Evolutionary conservation across 495 filamentous ascomycete genomes (phyloP), one percentile per base, ranked within the genome.

Genomic region (Penicillium angulare): DNA sequence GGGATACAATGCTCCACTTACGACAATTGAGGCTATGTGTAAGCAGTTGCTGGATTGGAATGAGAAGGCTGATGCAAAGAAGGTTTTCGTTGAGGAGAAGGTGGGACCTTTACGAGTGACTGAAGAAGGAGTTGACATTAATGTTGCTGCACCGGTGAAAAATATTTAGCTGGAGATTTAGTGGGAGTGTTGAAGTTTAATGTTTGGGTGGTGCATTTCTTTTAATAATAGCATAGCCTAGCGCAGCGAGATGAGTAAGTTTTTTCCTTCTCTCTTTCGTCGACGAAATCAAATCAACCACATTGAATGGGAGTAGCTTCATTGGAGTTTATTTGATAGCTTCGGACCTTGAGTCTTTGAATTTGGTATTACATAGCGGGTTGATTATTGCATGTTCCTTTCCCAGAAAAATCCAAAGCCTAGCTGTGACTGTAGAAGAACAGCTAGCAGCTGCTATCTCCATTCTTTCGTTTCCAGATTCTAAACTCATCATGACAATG

Each of bases 11-110:
- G 67, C 77, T 1, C 69, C 79, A 0, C 27, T 83, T 17, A 79
- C 71, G 0, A 82, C 78, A 7, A 51, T 82, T 7, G 73, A 82
- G 5, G 80, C 79, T 3, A 76, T 83, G 75, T 67, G 66, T 41
- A 71, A 74, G 54, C 67, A 83, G 51, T 45, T 84, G 12, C 53
- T 78, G 3, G 74, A 80, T 42, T 82, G 79, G 77, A 80, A 81
- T 60, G 48, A 46, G 1, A 45, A 52, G 43, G 63, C 58, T 16
- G 53, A 52, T 33, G 23, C 21, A 18, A 56, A 64, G 23, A 43
- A 35, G 7, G 44, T 45, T n/a, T 20, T 34, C 34, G 57, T 44
- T 18, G 47, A 49, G 31, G 21, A 47, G 23, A 26, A 40, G 8
- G 8, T 49, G n/a, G 46, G 53, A 16, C 32, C 50, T 31, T 40